Evolutionary conservation across 768 basidiomycete species (phyloP).

Genomic region (Sarcodon sp.): DNA sequence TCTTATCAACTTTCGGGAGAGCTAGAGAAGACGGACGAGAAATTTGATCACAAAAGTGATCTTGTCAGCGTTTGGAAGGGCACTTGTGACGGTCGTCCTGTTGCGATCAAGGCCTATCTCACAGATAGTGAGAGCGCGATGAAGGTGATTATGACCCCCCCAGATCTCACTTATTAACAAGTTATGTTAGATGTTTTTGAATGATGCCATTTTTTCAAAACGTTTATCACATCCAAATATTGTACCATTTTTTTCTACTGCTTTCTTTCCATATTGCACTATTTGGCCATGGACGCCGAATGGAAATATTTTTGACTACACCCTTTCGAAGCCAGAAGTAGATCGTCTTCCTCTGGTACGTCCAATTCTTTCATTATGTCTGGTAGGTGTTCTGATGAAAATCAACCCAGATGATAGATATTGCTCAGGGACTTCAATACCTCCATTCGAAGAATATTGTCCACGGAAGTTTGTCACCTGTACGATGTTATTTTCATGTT

Average conservation of each 20-base stretch:
- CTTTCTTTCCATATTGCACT: neutral
- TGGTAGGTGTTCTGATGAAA: no score
- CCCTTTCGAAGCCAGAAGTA: neutral
- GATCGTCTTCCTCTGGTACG: neutral
- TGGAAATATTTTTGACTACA: neutral
- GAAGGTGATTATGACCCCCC: no score
- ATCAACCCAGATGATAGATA: no score
- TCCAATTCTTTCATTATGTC: neutral
- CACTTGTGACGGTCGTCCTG: neutral
- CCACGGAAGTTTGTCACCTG: no score
- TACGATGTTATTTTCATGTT: no score
- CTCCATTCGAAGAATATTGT: no score
- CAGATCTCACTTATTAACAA: no score
- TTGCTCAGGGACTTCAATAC: no score
- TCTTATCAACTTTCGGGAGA: neutral
- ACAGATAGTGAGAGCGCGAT: no score
- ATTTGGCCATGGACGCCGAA: neutral
- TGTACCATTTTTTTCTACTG: constrained; percentile 3
- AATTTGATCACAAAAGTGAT: neutral
- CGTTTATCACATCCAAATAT: constrained; percentile 6
- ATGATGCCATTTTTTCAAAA: neutral
- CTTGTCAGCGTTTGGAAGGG: neutral
- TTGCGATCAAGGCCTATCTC: neutral
- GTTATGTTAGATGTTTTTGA: neutral
- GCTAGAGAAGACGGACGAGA: neutral